phyloP scores from a whole-genome alignment of 73 alveolate species.

The Diophrys sp. region DNA sequence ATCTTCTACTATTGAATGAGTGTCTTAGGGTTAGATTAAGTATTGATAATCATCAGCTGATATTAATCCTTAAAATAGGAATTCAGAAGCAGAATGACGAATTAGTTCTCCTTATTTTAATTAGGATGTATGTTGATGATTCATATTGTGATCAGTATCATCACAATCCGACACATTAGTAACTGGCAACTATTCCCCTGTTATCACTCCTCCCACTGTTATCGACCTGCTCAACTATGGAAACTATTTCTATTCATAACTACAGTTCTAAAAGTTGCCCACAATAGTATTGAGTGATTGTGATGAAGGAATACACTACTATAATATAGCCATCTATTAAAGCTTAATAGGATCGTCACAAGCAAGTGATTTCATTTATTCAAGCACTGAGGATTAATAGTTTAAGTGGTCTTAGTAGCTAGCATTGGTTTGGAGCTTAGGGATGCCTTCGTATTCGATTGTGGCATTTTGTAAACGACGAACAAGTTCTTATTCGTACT shows the following conservation, averaged over 20 bases:
- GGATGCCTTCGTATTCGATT: neutral
- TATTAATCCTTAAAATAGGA: neutral
- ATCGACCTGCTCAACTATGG: neutral
- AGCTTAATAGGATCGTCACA: neutral
- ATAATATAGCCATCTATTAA: neutral
- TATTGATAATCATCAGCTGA: neutral
- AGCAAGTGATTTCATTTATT: neutral
- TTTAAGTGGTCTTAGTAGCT: neutral
- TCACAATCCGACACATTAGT: neutral
- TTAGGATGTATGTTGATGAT: no score
- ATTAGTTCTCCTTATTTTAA: neutral
- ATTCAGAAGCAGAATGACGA: neutral
- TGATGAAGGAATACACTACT: no score
- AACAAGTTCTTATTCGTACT: neutral
- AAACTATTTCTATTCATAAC: neutral
- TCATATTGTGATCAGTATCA: neutral
- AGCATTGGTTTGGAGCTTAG: neutral
- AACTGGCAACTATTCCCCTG: neutral
- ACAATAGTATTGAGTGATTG: neutral
- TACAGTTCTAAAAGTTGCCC: neutral
- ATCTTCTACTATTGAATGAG: neutral
- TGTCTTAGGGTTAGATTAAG: neutral
- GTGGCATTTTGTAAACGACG: neutral
- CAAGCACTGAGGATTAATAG: neutral
- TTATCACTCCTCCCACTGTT: neutral